A percentile compares a stretch with the other conserved stretches of the same genome.
phyloP scores from a whole-genome alignment of 1,284 basidiomycete species.

The Stereum hirsutum region DNA sequence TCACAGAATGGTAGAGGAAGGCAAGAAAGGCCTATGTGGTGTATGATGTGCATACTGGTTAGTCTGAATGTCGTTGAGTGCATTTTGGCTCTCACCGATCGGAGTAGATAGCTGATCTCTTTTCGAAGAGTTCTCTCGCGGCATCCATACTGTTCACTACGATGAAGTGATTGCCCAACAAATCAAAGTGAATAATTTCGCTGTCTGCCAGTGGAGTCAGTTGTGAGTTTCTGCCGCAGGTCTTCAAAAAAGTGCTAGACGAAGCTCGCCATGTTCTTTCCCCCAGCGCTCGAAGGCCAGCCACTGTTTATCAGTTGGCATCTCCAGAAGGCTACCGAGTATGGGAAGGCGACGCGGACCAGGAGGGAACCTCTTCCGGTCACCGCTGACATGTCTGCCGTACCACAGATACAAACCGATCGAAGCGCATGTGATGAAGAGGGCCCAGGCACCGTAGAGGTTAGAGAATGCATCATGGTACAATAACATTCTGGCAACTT shows the following conservation, averaged over 20 bases:
- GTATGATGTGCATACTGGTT: conserved; percentile 3
- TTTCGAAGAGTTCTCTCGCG: conserved; percentile 11
- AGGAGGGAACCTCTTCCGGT: no score
- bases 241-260: not conserved
- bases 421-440: no score
- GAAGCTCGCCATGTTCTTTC: conserved; percentile 4
- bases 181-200: conserved; percentile 7
- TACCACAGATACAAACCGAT: no score
- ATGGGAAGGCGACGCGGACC: conserved; percentile 11
- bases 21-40: conserved; percentile 6
- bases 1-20: no score
- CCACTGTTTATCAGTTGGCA: conserved; percentile 8
- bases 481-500: no score
- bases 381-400: no score
- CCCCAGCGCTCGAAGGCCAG: conserved; percentile 8
- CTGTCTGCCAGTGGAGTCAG: conserved; percentile 3
- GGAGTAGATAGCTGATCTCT: conserved; percentile 9
- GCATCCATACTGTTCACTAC: conserved; percentile 9
- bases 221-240: no score
- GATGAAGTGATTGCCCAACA: conserved; percentile 9
- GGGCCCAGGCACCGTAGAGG: no score
- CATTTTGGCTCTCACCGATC: conserved; percentile 6
- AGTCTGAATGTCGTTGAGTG: not conserved
- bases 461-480: no score
- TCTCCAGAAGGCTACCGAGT: conserved; percentile 10